These are phyloP conservation scores for Rhizophagus prolifer DNA, from an alignment of 192 early-diverging fungal species.

Conservation along the genomic window DNA sequence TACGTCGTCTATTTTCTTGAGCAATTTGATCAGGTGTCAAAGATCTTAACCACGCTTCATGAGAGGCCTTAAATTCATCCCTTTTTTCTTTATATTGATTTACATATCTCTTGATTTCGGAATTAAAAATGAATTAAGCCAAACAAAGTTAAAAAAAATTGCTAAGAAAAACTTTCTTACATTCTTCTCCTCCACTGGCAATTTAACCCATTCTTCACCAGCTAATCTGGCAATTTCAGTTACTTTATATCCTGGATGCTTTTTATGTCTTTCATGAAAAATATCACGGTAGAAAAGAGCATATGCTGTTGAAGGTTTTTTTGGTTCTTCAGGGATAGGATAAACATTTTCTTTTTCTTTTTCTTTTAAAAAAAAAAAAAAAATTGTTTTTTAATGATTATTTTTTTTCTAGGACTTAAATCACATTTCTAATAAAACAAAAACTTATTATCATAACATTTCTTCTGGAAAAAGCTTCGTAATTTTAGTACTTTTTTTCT, in stretches of 20 bases:
- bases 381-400: no score
- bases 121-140: not conserved
- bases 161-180: not conserved
- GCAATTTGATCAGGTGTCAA: not conserved
- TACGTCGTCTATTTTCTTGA: not conserved
- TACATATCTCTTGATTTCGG: not conserved
- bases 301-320: not conserved
- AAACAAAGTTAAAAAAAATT: not conserved
- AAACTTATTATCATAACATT: no score
- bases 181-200: not conserved
- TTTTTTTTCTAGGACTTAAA: no score
- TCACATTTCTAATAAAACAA: no score
- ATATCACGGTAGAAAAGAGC: not conserved
- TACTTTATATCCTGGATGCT: not conserved
- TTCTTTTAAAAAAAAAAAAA: not conserved
- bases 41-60: not conserved
- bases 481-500: no score
- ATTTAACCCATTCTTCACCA: not conserved
- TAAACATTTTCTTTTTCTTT: not conserved
- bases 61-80: not conserved
- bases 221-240: not conserved
- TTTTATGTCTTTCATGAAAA: not conserved
- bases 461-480: no score
- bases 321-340: not conserved
- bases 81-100: not conserved